These are phyloP conservation scores for Picochlorum costavermella DNA, from an alignment of 139 green algal genomes.

Conservation along the genomic window DNA sequence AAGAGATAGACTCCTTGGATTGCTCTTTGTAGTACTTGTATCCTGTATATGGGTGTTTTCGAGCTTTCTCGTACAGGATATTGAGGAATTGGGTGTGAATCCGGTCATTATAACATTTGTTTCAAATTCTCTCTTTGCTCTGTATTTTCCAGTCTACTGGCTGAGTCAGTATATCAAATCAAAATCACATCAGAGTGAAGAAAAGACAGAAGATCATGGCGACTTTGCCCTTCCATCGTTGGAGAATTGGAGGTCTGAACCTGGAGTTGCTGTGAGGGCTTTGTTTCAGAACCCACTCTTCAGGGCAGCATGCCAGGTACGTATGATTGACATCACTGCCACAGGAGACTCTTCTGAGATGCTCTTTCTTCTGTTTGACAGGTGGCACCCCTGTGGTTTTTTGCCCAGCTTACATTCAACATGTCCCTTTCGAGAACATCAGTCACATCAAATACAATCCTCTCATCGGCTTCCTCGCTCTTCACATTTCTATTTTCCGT, in stretches of 20 bases:
- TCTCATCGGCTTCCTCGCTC: conserved; percentile 72
- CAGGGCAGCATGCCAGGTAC: background rate
- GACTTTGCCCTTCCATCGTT: no score
- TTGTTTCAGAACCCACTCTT: conserved; percentile 3
- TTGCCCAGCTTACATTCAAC: conserved; percentile 88
- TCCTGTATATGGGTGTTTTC: conserved; percentile 73
- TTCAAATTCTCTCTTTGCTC: conserved; percentile 75
- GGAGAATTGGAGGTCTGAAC: no score
- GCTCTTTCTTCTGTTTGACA: background rate
- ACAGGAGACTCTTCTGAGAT: background rate
- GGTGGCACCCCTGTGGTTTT: conserved; percentile 83
- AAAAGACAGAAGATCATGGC: no score
- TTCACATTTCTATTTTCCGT: conserved; percentile 82
- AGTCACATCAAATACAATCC: conserved; percentile 94
- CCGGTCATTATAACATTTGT: conserved; percentile 81
- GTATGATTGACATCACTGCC: background rate
- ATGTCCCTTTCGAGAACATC: conserved; percentile 62
- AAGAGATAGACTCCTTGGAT: conserved; percentile 14
- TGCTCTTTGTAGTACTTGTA: conserved; percentile 19
- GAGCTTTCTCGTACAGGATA: conserved; percentile 60
- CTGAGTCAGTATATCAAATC: conserved; percentile 1
- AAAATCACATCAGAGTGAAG: background rate
- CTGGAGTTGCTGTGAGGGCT: background rate
- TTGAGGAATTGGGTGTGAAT: conserved; percentile 47
- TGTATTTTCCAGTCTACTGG: conserved; percentile 69